Evolutionary conservation across 495 filamentous ascomycete genomes (phyloP).

Genomic region (Penicillium lagena): DNA sequence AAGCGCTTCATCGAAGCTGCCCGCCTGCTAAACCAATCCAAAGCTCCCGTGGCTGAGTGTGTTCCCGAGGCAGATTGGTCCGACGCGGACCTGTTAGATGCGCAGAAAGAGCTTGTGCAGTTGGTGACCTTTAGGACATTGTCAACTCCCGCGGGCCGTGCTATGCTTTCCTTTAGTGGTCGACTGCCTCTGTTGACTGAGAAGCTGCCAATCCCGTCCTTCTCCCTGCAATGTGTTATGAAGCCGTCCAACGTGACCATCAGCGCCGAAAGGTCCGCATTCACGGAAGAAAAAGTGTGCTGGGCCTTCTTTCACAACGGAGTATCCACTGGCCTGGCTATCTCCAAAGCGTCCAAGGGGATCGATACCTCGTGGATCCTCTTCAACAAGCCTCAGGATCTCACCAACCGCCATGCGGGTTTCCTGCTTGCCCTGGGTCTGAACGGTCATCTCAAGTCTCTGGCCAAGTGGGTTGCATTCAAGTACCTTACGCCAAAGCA

Average conservation of each 20-base stretch:
- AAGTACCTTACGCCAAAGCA: conserved; percentile 98
- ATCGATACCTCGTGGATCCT: conserved; percentile 98
- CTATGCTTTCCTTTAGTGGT: conserved; percentile 76
- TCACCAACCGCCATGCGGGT: conserved; percentile 89
- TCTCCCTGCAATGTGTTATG: conserved; percentile 82
- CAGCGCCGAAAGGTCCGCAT: conserved; percentile 72
- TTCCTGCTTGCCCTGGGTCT: conserved; percentile 89
- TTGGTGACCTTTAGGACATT: conserved; percentile 79
- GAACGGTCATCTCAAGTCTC: conserved; percentile 84
- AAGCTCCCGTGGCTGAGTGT: conserved; percentile 68
- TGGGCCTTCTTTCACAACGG: conserved; percentile 99
- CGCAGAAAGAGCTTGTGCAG: conserved; percentile 84
- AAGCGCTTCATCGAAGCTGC: conserved; percentile 77
- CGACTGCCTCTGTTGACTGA: conserved; percentile 83
- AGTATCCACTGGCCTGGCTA: conserved; percentile 81
- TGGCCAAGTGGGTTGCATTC: conserved; percentile 98
- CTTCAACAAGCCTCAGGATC: conserved; percentile 91
- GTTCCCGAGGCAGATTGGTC: conserved; percentile 70
- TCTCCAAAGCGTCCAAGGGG: conserved; percentile 81
- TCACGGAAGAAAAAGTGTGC: conserved; percentile 89
- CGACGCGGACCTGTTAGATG: conserved; percentile 81
- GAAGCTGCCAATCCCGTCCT: conserved; percentile 77
- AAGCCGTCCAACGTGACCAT: conserved; percentile 86
- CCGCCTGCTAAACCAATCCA: conserved; percentile 69
- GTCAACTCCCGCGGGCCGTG: conserved; percentile 77